Evolutionary conservation across 805 yeast genomes (phyloP).

Genomic region (Saccharomycopsis malanga): DNA sequence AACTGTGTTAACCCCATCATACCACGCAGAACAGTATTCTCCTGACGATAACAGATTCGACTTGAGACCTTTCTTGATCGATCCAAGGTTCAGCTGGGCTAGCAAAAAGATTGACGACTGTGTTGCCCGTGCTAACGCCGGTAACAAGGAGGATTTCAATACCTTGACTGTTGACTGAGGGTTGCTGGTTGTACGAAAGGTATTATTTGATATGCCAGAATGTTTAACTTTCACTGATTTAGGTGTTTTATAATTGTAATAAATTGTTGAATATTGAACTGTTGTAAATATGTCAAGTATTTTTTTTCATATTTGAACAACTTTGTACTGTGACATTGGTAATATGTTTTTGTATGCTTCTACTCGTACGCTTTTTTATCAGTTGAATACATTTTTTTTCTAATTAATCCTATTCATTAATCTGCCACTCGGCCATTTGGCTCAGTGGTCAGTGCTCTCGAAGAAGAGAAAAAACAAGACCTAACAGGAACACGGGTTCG

Average conservation of each 20-base stretch:
- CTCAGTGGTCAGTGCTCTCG: too few species aligned
- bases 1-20: constrained; percentile 95
- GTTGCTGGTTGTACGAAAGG: too few species aligned
- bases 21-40: constrained; percentile 96
- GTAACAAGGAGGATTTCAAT: constrained; percentile 4
- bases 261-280: too few species aligned
- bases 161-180: constrained; percentile 13
- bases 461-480: too few species aligned
- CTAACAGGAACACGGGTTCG: too few species aligned
- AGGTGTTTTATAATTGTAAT: too few species aligned
- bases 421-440: too few species aligned
- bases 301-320: not conserved
- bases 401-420: too few species aligned
- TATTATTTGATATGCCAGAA: too few species aligned
- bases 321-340: not conserved
- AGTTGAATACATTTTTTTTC: too few species aligned
- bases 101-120: constrained; percentile 78
- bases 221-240: too few species aligned
- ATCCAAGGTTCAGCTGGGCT: constrained; percentile 87
- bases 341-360: too few species aligned
- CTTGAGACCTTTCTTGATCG: constrained; percentile 88
- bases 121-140: constrained; percentile 31
- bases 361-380: not conserved
- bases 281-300: not conserved
- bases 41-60: constrained; percentile 98